Evolutionary conservation across 2,329 filamentous ascomycete genomes (phyloP), one percentile per base, ranked within the genome.

Genomic region (Xylaria hypoxylon): DNA sequence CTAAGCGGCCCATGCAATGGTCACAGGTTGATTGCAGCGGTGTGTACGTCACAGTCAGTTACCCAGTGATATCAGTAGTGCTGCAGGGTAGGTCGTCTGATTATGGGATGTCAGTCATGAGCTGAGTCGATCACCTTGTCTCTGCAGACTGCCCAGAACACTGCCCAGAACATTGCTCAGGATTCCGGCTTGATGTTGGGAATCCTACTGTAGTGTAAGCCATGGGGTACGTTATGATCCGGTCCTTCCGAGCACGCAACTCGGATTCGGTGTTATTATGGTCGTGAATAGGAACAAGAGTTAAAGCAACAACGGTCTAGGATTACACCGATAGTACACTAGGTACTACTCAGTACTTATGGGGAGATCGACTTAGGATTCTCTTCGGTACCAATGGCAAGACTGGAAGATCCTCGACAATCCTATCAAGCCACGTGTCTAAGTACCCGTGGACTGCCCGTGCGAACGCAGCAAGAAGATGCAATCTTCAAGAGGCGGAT

Each of bases 21-120:
- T 64, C 40, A 55, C 59, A 48, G 31, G 3, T 55, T 42, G 48
- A 53, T 26, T 51, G 35, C 35, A 11, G 22, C n/a, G 51, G 24
- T 15, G 33, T 38, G 35, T 15, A 52, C 31, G 55, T 59, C 55
- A 55, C 62, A 47, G 28, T 17, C 28, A 15, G 10, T 15, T 19
- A n/a, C n/a, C 8, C 17, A 26, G 55, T 11, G 44, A 48, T 28
- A 35, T 26, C 28, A 31, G 28, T 8, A 31, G 5, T 51, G 13
- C 56, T 56, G 62, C 62, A 56, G 62, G 26, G 50, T 35, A 51
- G 26, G 42, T 65, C 57, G 26, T 56, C 62, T n/a, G 62, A 65
- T 60, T 24, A 35, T 56, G 57, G 57, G 33, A 33, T 65, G 57
- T 56, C 44, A 51, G 13, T 33, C 31, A 8, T 33, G 31, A 17